A percentile compares a stretch with the other conserved stretches of the same genome.
Evolutionary conservation across 192 early-diverging fungal genomes (phyloP).

Genomic region (Entomortierella parvispora): DNA sequence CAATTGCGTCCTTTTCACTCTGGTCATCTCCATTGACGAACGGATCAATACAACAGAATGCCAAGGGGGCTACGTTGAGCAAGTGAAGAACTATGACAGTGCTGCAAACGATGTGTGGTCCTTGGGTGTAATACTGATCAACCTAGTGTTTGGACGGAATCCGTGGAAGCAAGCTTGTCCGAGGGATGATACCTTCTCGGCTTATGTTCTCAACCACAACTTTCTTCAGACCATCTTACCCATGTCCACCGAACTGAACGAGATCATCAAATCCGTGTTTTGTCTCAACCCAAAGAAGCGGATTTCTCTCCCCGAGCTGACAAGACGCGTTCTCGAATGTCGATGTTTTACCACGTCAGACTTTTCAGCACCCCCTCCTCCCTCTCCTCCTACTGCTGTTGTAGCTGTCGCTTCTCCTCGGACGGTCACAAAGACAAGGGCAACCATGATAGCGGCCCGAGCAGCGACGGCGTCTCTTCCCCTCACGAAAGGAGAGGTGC

Average conservation of each 20-base stretch:
- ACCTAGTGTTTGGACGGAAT: conserved; percentile 80
- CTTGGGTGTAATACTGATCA: conserved; percentile 96
- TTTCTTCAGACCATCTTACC: conserved; percentile 70
- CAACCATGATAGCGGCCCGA: neutral
- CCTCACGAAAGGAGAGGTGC: conserved; percentile 2
- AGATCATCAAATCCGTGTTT: conserved; percentile 62
- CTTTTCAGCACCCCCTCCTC: neutral
- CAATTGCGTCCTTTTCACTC: conserved; percentile 3
- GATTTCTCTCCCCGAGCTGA: conserved; percentile 54
- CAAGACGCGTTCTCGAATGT: conserved; percentile 56
- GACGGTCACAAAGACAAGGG: neutral
- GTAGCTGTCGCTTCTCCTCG: neutral
- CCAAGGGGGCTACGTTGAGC: conserved; percentile 74
- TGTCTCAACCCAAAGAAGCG: conserved; percentile 57
- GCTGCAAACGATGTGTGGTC: conserved; percentile 88
- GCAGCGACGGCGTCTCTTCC: neutral
- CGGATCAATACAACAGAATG: conserved; percentile 53
- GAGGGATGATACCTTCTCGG: conserved; percentile 65
- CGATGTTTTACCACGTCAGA: conserved; percentile 51
- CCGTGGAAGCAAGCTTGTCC: conserved; percentile 80
- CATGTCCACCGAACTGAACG: conserved; percentile 69
- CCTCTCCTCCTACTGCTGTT: neutral
- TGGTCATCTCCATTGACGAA: neutral
- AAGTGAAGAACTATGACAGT: conserved; percentile 64
- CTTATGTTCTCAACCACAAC: conserved; percentile 60